Evolutionary conservation across 768 basidiomycete species (phyloP).

Genomic region (Galerina marginata): DNA sequence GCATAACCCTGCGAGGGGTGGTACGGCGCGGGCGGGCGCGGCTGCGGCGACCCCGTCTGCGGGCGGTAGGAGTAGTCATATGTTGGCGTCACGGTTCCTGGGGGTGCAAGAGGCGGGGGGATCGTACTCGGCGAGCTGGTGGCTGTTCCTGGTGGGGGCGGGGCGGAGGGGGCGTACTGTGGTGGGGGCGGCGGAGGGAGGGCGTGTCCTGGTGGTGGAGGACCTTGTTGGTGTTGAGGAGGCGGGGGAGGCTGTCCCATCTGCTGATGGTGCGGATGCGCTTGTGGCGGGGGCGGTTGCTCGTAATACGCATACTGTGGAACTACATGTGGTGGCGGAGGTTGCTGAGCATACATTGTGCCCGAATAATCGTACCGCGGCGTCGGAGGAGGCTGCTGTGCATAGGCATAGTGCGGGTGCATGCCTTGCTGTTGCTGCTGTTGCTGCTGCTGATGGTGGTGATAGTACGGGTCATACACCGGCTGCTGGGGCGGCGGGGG

Average conservation of each 20-base stretch:
- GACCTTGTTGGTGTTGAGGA: constrained; percentile 17
- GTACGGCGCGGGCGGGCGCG: constrained; percentile 9
- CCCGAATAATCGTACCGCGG: constrained; percentile 33
- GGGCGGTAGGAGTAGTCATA: constrained; percentile 24
- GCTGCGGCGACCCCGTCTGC: constrained; percentile 23
- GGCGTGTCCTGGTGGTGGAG: constrained; percentile 17
- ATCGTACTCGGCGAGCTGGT: constrained; percentile 19
- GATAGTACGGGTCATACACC: constrained; percentile 37
- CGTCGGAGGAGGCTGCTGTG: constrained; percentile 27
- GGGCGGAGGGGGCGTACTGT: constrained; percentile 18
- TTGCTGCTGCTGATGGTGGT: constrained; percentile 31
- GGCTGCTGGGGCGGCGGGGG: constrained; percentile 31
- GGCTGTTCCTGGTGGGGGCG: constrained; percentile 3
- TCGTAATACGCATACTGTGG: constrained; percentile 32
- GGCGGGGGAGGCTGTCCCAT: constrained; percentile 23
- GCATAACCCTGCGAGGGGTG: constrained; percentile 10
- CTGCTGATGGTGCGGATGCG: constrained; percentile 33
- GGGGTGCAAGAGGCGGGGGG: constrained; percentile 26
- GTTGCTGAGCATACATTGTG: constrained; percentile 30
- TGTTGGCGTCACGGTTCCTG: constrained; percentile 13
- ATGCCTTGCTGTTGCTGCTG: constrained; percentile 10
- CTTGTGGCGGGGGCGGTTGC: constrained; percentile 34
- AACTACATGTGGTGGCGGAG: constrained; percentile 25
- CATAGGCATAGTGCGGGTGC: constrained; percentile 26
- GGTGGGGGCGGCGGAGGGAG: constrained; percentile 21